Percentiles rank a stretch among this genome's conserved stretches.
Conservation (phyloP, 2,329 filamentous ascomycete genomes). For the Penicillium sp. region DNA sequence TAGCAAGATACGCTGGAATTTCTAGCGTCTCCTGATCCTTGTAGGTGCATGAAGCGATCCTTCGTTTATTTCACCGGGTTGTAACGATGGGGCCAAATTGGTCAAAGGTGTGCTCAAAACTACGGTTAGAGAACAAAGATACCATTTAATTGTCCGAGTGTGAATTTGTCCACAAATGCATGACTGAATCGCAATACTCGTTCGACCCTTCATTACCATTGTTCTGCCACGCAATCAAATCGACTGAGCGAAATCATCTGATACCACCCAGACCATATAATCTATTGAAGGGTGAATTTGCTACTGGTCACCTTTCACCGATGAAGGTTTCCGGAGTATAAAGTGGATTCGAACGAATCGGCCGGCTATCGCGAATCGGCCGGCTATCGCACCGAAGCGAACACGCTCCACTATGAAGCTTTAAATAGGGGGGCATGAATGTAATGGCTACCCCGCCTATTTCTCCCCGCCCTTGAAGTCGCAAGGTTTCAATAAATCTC, state of each 20-base stretch:
- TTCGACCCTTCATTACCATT: background rate
- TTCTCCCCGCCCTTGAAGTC: background rate
- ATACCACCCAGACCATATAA: background rate
- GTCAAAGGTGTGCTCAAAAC: background rate
- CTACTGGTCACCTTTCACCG: background rate
- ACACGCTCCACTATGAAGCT: background rate
- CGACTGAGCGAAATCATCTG: background rate
- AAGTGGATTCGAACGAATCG: background rate
- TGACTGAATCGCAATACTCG: no score
- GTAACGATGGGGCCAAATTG: background rate
- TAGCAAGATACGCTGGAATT: background rate
- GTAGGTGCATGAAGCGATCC: background rate
- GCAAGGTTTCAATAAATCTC: background rate
- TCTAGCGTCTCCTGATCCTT: background rate
- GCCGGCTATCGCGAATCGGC: background rate
- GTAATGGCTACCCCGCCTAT: background rate
- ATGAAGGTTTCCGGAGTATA: background rate
- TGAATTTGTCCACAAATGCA: no score
- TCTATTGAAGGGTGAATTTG: background rate
- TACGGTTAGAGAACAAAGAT: background rate
- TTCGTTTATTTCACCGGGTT: background rate
- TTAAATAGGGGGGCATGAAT: background rate
- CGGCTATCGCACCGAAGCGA: background rate
- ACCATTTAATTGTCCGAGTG: background rate
- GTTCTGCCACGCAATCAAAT: background rate